A percentile compares a stretch with the other conserved stretches of the same genome.
Evolutionary conservation across 345 rosid genomes (phyloP).

Genomic region (Citrus hindsii): DNA sequence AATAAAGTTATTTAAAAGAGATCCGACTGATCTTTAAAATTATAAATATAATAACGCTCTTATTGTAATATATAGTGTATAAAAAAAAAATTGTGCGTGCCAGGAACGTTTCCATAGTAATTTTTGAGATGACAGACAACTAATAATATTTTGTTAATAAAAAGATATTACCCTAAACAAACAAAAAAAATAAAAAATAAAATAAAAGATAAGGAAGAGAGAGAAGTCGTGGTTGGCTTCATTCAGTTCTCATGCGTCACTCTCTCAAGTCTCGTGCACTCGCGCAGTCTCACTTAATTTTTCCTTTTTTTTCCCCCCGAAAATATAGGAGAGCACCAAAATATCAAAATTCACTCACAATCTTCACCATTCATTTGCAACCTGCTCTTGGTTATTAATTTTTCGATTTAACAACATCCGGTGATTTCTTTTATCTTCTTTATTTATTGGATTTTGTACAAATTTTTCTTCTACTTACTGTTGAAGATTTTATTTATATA

Average conservation of each 20-base stretch:
- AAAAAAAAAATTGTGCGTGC: too few relatives aligned
- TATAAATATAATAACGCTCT: rapidly evolving
- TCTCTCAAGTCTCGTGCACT: neutral
- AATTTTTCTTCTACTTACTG: neutral
- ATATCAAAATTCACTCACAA: neutral
- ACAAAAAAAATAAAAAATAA: neutral
- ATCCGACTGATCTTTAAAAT: rapidly evolving
- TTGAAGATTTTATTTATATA: too few relatives aligned
- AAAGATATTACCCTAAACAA: too few relatives aligned
- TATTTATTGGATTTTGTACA: too few relatives aligned
- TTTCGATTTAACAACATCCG: neutral
- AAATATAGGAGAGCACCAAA: slow-evolving; percentile 3
- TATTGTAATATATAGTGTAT: too few relatives aligned
- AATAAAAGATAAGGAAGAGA: neutral
- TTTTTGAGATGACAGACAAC: too few relatives aligned
- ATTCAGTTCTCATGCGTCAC: slow-evolving; percentile 19
- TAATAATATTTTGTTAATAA: too few relatives aligned
- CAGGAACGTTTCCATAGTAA: too few relatives aligned
- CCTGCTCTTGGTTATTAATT: neutral
- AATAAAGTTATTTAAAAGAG: rapidly evolving
- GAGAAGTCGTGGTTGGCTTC: neutral
- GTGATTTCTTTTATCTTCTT: neutral
- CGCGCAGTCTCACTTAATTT: too few relatives aligned
- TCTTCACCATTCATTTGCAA: neutral
- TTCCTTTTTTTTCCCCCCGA: slow-evolving; percentile 9